Conservation (phyloP, 2,329 filamentous ascomycete genomes). For the Calonectria montana region DNA sequence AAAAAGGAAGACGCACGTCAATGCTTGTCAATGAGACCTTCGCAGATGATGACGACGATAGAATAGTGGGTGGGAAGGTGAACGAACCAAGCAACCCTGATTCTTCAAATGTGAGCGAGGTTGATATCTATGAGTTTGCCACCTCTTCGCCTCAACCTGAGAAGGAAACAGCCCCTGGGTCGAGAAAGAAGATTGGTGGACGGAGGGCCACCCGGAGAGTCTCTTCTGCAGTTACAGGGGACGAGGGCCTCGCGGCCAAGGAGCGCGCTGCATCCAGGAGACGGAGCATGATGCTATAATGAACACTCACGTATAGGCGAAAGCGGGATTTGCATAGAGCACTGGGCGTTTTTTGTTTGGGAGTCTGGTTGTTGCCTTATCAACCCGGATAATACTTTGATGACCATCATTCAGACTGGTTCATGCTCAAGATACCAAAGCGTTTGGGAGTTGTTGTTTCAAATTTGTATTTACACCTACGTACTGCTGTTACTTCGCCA, state of each 20-base stretch:
- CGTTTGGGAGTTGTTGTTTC: slow-evolving; percentile 44
- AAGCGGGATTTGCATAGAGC: slow-evolving; percentile 37
- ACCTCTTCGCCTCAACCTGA: slow-evolving; percentile 57
- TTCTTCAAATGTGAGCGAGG: slow-evolving; percentile 42
- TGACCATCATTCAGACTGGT: slow-evolving; percentile 43
- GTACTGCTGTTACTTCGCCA: slow-evolving; percentile 33
- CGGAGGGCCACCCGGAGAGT: slow-evolving; percentile 53
- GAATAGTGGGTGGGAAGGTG: slow-evolving; percentile 24
- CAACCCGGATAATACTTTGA: slow-evolving; percentile 39
- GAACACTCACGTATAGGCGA: slow-evolving; percentile 31
- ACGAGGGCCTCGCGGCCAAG: slow-evolving; percentile 44
- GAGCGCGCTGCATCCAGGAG: slow-evolving; percentile 55
- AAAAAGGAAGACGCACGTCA: slow-evolving; percentile 56
- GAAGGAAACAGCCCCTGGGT: slow-evolving; percentile 42
- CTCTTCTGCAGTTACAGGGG: slow-evolving; percentile 53
- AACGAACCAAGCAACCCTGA: slow-evolving; percentile 31
- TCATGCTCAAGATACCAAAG: slow-evolving; percentile 51
- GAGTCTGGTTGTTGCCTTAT: slow-evolving; percentile 36
- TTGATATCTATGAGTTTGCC: slow-evolving; percentile 68
- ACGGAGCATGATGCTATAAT: slow-evolving; percentile 71
- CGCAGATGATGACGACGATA: slow-evolving; percentile 22
- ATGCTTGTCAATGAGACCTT: slow-evolving; percentile 34
- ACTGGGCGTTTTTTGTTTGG: slow-evolving; percentile 43
- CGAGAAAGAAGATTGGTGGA: slow-evolving; percentile 38
- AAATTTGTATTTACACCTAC: slow-evolving; percentile 47